phyloP scores from a whole-genome alignment of 495 filamentous ascomycete species.

The Podospora sp. region DNA sequence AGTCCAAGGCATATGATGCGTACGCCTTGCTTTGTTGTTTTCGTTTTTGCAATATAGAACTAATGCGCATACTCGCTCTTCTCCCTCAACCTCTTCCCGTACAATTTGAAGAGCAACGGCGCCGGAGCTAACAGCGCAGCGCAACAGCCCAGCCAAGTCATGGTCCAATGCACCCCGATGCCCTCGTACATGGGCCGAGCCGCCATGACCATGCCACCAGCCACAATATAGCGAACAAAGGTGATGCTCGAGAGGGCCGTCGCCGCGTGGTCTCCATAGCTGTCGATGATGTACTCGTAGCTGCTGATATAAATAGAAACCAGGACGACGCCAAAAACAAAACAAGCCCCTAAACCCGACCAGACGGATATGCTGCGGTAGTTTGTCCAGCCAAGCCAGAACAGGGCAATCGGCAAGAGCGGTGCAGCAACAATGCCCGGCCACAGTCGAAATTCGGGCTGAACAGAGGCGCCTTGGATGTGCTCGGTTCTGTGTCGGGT shows the following conservation, averaged over 20 bases:
- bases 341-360: constrained; percentile 33
- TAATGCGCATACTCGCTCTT: constrained; percentile 32
- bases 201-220: constrained; percentile 52
- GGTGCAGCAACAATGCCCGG: constrained; percentile 60
- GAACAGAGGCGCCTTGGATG: constrained; percentile 31
- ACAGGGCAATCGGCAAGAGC: constrained; percentile 59
- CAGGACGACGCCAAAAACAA: constrained; percentile 37
- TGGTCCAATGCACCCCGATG: constrained; percentile 42
- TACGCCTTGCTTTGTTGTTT: no score
- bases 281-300: constrained; percentile 61
- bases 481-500: constrained; percentile 52
- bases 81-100: constrained; percentile 30
- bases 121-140: constrained; percentile 27
- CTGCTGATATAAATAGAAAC: constrained; percentile 50
- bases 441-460: constrained; percentile 62
- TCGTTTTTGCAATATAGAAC: neutral
- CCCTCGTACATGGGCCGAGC: constrained; percentile 39
- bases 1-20: no score
- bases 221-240: constrained; percentile 52
- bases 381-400: constrained; percentile 65
- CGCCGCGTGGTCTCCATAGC: constrained; percentile 52
- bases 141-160: constrained; percentile 38
- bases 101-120: constrained; percentile 32
- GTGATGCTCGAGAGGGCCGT: constrained; percentile 53
- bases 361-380: constrained; percentile 51